Base-by-base conservation (phyloP, 2,329 filamentous ascomycete genomes). In the Colletotrichum agaves region DNA sequence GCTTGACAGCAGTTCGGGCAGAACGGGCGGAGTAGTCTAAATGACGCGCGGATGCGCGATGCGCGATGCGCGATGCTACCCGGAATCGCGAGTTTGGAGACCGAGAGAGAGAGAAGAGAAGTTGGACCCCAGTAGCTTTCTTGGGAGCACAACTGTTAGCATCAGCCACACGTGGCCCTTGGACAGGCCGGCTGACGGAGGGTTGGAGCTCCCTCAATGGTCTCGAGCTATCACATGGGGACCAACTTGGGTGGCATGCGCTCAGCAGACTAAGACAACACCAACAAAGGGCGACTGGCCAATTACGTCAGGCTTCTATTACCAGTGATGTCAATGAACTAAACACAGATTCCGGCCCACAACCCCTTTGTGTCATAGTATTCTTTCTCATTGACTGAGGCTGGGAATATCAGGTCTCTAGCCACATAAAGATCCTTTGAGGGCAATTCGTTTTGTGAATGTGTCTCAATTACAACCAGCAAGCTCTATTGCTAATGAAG, bases 171-270 rank as follows among this genome's bases (percentile, higher is more conserved):
- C 47, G 53, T 68, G 55, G 46, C 13, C 52, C 61, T 33, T 23
- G 47, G 39, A 8, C 41, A 19, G 11, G 13, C 37, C 37, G 33
- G 61, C 58, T 61, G 37, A 61, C 59, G 64, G 61, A 41, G 31
- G 53, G 53, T 39, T 37, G 23, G 43, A 27, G 23, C 35, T 53
- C 27, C 17, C 35, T 27, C 21, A 49, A 64, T 37, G 61, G 61
- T 59, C 60, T 65, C 53, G 55, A 53, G 65, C 43, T 31, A 68
- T 64, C 61, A 64, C 61, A 68, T 49, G 61, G 47, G 5, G 23
- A 37, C 15, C 17, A 31, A 12, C n/a, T 13, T 19, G 12, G 39
- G 61, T 60, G 61, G 55, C 65, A 68, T 65, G 65, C 65, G 53
- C 44, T 53, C 47, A 35, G 33, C 33, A 31, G 43, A 37, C 55